Percentiles rank a stretch among this genome's conserved stretches.
phyloP scores from a whole-genome alignment of 163 green algal species.

The Chlorella variabilis region DNA sequence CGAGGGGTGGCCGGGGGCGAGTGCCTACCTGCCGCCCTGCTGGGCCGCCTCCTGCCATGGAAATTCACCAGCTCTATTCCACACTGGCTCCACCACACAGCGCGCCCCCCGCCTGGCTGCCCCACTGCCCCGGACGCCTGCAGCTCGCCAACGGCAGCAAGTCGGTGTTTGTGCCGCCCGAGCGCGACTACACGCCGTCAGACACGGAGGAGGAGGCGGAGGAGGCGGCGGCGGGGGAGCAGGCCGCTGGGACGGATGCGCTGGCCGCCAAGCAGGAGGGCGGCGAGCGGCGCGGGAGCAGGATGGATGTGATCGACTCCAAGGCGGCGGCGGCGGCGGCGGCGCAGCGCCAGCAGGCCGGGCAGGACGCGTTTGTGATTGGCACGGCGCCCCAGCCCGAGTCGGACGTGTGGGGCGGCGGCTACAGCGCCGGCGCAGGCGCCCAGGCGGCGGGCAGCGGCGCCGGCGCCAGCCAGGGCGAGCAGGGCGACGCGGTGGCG shows the following conservation, averaged over 20 bases:
- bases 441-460: too few relatives aligned
- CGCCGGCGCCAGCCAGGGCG: neutral
- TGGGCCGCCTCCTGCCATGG: too few relatives aligned
- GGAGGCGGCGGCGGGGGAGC: neutral
- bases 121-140: neutral
- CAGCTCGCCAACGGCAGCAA: constrained; percentile 4
- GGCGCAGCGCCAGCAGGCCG: neutral
- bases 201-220: neutral
- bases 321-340: neutral
- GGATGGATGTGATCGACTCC: neutral
- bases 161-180: neutral
- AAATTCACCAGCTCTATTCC: too few relatives aligned
- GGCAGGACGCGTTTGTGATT: neutral
- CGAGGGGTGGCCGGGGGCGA: neutral
- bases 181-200: neutral
- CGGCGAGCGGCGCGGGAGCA: neutral
- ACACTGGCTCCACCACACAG: too few relatives aligned
- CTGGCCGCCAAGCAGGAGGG: neutral
- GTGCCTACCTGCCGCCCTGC: too few relatives aligned
- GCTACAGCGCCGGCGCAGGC: neutral
- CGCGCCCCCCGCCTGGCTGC: too few relatives aligned
- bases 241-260: neutral
- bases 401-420: neutral
- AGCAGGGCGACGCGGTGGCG: neutral
- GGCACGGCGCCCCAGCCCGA: neutral